Base-by-base conservation (phyloP, 306 rosid species). In the Vigna mungo region DNA sequence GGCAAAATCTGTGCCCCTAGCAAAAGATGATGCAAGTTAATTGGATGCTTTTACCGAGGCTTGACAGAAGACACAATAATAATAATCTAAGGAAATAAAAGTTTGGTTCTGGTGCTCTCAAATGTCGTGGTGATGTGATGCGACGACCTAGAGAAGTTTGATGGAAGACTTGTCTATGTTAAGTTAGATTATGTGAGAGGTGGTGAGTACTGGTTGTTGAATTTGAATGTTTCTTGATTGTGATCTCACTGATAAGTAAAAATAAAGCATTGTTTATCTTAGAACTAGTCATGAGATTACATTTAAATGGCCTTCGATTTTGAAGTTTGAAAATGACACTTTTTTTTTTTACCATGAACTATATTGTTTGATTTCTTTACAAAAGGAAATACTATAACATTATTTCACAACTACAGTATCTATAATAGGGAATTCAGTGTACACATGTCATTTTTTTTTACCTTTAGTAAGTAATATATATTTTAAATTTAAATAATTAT, bases 1-100 rank as follows among this genome's bases (percentile, higher is more conserved):
- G 99, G 99, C 86, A 62, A 88, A 86, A 30, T 84, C 93, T 69
- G 92, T 95, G 59, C 97, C 99, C 11, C 68, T 11, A 5, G 87
- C 88, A 32, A 84, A 46, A 20, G 97, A 90, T 60, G 92, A 90
- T 36, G 79, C 81, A 20, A 81, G 82, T 61, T 86, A 68, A 80
- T 13, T 13, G n/a, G 55, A 56, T 46, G 13, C 11, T 71, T 34
- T 52, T 76, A 52, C 18, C 62, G 63, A 54, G 48, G 76, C 2
- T 21, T 64, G 71, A 49, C 77, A 41, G 80, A 64, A 63, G 84
- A 63, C 71, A 36, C 18, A 77, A 64, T 56, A 64, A 48, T 27
- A 64, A 48, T 27, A 63, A 76, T 62, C 20, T 75, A 37, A 55
- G 74, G 78, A 37, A 70, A 85, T 86, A 86, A 72, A 72, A 43